Base-by-base conservation (phyloP, 75 land plant genomes). In the Isoetes taiwanensis region DNA sequence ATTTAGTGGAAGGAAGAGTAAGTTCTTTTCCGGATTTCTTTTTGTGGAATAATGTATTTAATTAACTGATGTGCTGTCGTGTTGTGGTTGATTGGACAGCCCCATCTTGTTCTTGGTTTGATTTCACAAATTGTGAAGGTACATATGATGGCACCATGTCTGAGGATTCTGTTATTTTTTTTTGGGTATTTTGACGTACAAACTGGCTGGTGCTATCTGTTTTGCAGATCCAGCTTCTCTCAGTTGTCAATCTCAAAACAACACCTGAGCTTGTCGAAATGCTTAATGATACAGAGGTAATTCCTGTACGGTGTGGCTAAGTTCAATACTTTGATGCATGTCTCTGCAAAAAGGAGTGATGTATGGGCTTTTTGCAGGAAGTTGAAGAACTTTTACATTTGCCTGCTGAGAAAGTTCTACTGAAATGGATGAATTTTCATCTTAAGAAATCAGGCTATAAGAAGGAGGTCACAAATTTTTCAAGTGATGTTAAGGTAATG, bases 81-180 rank as follows among this genome's bases (percentile, higher is more conserved):
- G n/a, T n/a, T n/a, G n/a, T n/a, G n/a, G n/a, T n/a, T n/a, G n/a
- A n/a, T n/a, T n/a, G n/a, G n/a, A n/a, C 89, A 91, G 97, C 88
- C 88, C 24, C 97, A 91, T 66, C 76, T 93, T 65, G 72, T 93
- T 16, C 83, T 93, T 58, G 96, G 98, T 6, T 72, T 93, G 54
- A 93, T 93, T 52, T 88, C 83, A 39, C 98, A 93, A 71, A 87
- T 93, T 54, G 86, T 93, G 50, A 93, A 93, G 95, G 98, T 93
- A 57, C 12, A 46, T 12, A 41, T 10, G 39, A 37, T 37, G 14
- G 39, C 14, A 37, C 39, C 9, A 37, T 48, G 9, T 48, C 20
- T 21, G 21, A 16, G 17, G 9, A 5, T 16, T 46, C 0, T 29
- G 25, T 41, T 39, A 12, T 39, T 40, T n/a, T n/a, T n/a, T n/a